These are phyloP conservation scores for Fusarium illudens DNA, from an alignment of 2,329 filamentous ascomycete genomes.

Conservation along the genomic window DNA sequence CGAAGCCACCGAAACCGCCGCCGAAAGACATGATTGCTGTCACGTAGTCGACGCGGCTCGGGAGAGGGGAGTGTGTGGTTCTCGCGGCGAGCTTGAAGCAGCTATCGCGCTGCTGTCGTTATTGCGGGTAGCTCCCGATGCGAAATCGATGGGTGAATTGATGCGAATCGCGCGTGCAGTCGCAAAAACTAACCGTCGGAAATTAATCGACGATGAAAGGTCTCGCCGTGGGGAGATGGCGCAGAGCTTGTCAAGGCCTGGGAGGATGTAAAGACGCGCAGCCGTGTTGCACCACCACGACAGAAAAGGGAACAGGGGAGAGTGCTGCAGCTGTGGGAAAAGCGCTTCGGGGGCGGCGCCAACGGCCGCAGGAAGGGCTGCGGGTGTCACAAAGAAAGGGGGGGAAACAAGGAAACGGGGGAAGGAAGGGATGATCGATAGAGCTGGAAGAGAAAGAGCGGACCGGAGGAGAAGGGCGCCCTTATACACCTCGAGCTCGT, in stretches of 20 bases:
- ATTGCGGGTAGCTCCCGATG: conserved; percentile 24
- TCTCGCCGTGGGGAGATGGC: conserved; percentile 6
- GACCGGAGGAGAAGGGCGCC: conserved; percentile 37
- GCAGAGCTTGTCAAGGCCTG: conserved; percentile 8
- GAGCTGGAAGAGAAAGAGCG: conserved; percentile 27
- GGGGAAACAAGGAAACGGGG: conserved; percentile 18
- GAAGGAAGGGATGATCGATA: conserved; percentile 24
- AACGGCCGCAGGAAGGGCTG: conserved; percentile 15
- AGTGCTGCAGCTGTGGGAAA: conserved; percentile 13
- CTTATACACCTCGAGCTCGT: conserved; percentile 44
- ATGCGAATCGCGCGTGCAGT: conserved; percentile 5
- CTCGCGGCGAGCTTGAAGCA: conserved; percentile 17
- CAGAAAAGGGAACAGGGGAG: conserved; percentile 16
- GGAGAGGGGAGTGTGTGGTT: conserved; percentile 23
- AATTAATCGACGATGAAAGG: background rate
- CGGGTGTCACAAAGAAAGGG: conserved; percentile 13
- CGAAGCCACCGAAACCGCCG: conserved; percentile 61
- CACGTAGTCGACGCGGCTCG: conserved; percentile 32
- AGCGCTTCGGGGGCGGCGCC: conserved; percentile 11
- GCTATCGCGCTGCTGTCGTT: conserved; percentile 33
- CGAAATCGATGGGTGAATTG: conserved; percentile 29
- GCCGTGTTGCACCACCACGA: conserved; percentile 14
- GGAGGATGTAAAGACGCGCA: conserved; percentile 18
- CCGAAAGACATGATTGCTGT: conserved; percentile 63
- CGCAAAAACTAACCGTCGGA: conserved; percentile 7